Conservation (phyloP, 176 grass and related monocot genomes). For the Ensete glaucum region DNA sequence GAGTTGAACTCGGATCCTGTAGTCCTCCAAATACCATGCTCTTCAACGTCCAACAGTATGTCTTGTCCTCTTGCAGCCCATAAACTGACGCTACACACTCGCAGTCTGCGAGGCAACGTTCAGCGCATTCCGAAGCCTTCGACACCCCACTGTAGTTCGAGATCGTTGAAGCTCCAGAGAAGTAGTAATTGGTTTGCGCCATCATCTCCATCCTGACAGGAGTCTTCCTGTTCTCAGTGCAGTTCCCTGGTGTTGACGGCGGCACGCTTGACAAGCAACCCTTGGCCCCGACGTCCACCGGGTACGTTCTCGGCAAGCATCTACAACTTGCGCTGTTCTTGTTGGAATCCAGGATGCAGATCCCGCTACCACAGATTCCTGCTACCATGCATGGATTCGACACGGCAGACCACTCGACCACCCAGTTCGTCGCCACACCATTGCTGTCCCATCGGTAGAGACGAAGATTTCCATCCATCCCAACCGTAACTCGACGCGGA, state of each 20-base stretch:
- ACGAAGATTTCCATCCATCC: conserved; percentile 2
- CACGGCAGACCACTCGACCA: conserved; percentile 1
- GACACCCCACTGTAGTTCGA: background rate
- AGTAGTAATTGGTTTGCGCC: conserved; percentile 8
- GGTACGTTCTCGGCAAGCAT: background rate
- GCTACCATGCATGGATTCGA: conserved; percentile 4
- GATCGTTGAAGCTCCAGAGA: conserved; percentile 1
- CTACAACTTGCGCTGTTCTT: background rate
- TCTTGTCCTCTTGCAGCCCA: background rate
- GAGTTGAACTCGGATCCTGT: background rate
- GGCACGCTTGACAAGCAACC: background rate
- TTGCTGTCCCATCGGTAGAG: background rate
- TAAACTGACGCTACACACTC: background rate
- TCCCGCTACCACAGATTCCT: conserved; percentile 12
- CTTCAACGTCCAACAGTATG: background rate
- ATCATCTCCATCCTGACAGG: background rate
- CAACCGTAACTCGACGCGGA: background rate
- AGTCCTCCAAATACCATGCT: background rate
- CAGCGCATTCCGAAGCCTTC: background rate
- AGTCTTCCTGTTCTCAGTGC: background rate
- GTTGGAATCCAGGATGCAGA: conserved; percentile 3
- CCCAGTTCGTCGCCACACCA: background rate
- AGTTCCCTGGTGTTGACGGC: background rate
- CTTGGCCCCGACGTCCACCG: background rate
- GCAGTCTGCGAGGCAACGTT: background rate